Base-by-base conservation (phyloP, 768 basidiomycete species). In the Chalciporus chontae region DNA sequence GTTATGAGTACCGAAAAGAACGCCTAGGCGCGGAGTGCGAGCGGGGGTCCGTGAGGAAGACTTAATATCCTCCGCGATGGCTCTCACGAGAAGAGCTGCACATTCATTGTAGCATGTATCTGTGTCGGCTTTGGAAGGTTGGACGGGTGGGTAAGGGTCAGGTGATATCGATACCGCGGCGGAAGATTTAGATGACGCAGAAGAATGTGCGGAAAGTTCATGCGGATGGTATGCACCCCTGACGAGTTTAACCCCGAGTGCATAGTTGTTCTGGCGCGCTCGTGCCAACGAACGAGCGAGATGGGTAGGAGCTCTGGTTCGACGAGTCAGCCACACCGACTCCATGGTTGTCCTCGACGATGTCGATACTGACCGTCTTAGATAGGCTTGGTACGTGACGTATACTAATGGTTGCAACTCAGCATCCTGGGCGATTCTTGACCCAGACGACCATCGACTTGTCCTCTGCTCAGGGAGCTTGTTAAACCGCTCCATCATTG, bases 1-100 rank as follows among this genome's bases (percentile, higher is more conserved):
- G 61, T 95, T 95, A 55, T 95, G 93, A 18, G 94, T 94, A 1
- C 87, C 93, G 56, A 96, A 93, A 2, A 94, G 69, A 13, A 90
- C 80, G 2, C 79, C 87, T 13, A 94, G 40, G 31, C 45, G 56
- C 14, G 60, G 53, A 15, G 47, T n/a, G 27, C n/a, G 53, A 15
- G 41, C 13, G 24, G 24, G 23, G 2, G 44, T 18, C 44, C 45
- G 41, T 19, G 48, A 17, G 43, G 59, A 55, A 11, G 48, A 52
- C 57, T 23, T 55, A 31, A 85, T 63, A 59, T 87, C 84, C 9
- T 73, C 71, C 3, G 74, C 71, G 31, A 93, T 71, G 0, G 76
- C 74, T 10, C 66, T 66, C 5, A 92, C 63, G n/a, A 93, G 72
- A 14, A 79, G 50, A 21, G 66, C 62, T 17, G 77, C 78, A 54